Conservation (phyloP, 495 filamentous ascomycete genomes). For the Penicillium diatomitis region DNA sequence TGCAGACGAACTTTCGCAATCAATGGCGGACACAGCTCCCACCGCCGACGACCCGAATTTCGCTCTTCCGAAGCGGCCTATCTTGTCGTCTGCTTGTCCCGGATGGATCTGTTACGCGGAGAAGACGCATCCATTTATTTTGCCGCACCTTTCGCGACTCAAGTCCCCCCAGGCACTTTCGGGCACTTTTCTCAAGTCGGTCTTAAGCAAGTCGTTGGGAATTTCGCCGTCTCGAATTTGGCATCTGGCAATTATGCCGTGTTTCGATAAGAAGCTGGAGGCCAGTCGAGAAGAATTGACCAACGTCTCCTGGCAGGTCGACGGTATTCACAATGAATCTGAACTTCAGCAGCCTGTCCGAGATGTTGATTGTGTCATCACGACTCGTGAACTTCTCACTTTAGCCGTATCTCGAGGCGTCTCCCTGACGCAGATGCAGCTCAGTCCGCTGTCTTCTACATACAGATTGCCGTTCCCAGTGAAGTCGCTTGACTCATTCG, state of each 20-base stretch:
- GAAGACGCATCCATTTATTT: slow-evolving; percentile 87
- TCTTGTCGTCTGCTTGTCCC: slow-evolving; percentile 85
- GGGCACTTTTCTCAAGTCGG: slow-evolving; percentile 81
- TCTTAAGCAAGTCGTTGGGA: slow-evolving; percentile 58
- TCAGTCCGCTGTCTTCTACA: slow-evolving; percentile 33
- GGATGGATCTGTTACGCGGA: slow-evolving; percentile 99
- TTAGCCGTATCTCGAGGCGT: slow-evolving; percentile 71
- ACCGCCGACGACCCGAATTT: slow-evolving; percentile 6
- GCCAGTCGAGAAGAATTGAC: slow-evolving; percentile 90
- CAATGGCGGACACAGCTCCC: slow-evolving; percentile 16
- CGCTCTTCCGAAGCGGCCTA: slow-evolving; percentile 51
- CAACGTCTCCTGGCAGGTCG: slow-evolving; percentile 56
- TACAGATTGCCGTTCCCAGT: slow-evolving; percentile 55
- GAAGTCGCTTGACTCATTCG: slow-evolving; percentile 52
- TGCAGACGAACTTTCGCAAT: slow-evolving; percentile 64
- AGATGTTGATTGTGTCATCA: slow-evolving; percentile 97
- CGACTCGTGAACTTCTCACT: slow-evolving; percentile 82
- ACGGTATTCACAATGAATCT: slow-evolving; percentile 9
- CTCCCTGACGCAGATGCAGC: slow-evolving; percentile 59
- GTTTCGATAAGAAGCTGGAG: slow-evolving; percentile 98
- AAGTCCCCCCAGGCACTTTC: slow-evolving; percentile 92
- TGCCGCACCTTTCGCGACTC: slow-evolving; percentile 81
- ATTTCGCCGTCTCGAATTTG: slow-evolving; percentile 76
- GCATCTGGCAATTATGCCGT: slow-evolving; percentile 94
- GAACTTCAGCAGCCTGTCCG: slow-evolving; percentile 48